Evolutionary conservation across 805 yeast genomes (phyloP).

Genomic region (Yarrowia porcina): DNA sequence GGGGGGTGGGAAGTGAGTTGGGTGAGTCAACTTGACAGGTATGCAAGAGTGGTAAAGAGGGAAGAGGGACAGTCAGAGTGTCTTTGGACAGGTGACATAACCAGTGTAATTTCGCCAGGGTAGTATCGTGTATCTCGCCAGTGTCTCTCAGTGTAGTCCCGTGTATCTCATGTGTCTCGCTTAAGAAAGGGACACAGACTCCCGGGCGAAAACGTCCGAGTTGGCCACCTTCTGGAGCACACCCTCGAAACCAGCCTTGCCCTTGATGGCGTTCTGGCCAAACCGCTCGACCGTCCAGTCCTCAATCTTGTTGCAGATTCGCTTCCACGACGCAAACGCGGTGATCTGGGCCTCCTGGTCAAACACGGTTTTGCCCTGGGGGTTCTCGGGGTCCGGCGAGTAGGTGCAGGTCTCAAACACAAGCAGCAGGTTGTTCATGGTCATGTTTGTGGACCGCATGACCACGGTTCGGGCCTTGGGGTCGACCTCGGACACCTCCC

Average conservation of each 20-base stretch:
- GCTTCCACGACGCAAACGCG: constrained; percentile 69
- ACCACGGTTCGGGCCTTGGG: constrained; percentile 58
- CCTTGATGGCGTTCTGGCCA: constrained; percentile 79
- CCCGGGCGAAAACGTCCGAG: constrained; percentile 28
- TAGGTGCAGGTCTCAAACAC: constrained; percentile 89
- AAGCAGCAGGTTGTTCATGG: constrained; percentile 67
- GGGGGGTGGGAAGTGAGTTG: not conserved
- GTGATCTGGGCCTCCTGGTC: constrained; percentile 83
- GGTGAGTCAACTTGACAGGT: no score
- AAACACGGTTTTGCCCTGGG: constrained; percentile 56
- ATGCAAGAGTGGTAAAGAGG: not conserved
- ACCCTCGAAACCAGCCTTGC: constrained; percentile 78
- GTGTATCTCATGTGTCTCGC: no score
- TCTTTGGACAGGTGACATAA: no score
- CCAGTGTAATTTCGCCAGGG: no score
- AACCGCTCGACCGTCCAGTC: constrained; percentile 91
- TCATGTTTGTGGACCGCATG: constrained; percentile 82
- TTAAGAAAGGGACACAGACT: constrained; percentile 14
- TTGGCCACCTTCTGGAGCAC: constrained; percentile 50
- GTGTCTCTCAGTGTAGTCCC: no score
- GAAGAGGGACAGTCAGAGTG: no score
- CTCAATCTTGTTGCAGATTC: constrained; percentile 77
- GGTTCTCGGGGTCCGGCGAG: constrained; percentile 59
- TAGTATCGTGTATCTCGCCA: no score
- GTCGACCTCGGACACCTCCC: constrained; percentile 87